Percentiles rank a stretch among this genome's conserved stretches.
Evolutionary conservation across 495 filamentous ascomycete species (phyloP).

Genomic region (Bacidia rubella): DNA sequence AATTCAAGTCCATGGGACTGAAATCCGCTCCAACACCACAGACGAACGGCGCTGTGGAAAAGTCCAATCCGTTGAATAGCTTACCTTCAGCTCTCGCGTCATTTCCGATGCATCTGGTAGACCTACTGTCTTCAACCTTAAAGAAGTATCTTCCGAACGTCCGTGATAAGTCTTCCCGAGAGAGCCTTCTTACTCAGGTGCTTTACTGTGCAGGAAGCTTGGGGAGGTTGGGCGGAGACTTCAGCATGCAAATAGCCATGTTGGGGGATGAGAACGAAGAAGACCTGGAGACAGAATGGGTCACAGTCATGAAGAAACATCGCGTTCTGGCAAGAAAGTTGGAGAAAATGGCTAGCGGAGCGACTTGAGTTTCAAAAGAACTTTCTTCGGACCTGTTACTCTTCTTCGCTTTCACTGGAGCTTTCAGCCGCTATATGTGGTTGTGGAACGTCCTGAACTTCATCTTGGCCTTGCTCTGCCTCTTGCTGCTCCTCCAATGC

Average conservation of each 20-base stretch:
- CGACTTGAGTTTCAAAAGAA: not conserved
- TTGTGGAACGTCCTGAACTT: not conserved
- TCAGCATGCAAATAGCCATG: slow-evolving; percentile 72
- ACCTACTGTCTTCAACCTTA: slow-evolving; percentile 67
- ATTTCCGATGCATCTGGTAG: slow-evolving; percentile 76
- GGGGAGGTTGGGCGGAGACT: slow-evolving; percentile 83
- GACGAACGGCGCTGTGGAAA: slow-evolving; percentile 2
- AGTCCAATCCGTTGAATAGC: slow-evolving; percentile 46
- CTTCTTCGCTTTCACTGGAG: slow-evolving; percentile 19
- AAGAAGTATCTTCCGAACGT: slow-evolving; percentile 71
- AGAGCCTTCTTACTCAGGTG: slow-evolving; percentile 86
- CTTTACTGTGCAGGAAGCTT: slow-evolving; percentile 91
- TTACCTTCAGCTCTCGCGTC: slow-evolving; percentile 68
- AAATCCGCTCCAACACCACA: slow-evolving; percentile 15
- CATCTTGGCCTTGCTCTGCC: slow-evolving; percentile 10
- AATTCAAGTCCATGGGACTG: slow-evolving; percentile 18
- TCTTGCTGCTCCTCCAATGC: slow-evolving; percentile 18
- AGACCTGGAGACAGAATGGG: slow-evolving; percentile 47
- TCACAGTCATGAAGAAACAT: slow-evolving; percentile 82
- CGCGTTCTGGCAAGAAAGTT: slow-evolving; percentile 71
- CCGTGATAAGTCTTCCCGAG: slow-evolving; percentile 58
- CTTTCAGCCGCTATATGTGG: slow-evolving; percentile 11
- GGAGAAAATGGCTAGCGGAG: slow-evolving; percentile 60
- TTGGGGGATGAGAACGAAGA: slow-evolving; percentile 17
- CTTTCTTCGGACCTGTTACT: slow-evolving; percentile 2